These are phyloP conservation scores for Picochlorum sp. DNA, from an alignment of 139 green algal species.

Conservation along the genomic window DNA sequence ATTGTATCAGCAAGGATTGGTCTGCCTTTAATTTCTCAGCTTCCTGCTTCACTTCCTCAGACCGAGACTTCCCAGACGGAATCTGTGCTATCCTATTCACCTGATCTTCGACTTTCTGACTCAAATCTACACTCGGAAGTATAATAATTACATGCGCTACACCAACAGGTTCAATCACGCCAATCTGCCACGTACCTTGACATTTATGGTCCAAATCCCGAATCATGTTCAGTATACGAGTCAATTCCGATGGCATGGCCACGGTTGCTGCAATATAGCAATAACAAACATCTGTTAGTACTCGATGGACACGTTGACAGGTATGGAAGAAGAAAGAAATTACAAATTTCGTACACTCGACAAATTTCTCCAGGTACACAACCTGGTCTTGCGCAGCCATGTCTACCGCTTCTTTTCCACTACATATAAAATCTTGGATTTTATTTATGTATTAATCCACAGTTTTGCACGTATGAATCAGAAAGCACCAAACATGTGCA, in stretches of 20 bases:
- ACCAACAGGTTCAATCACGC: neutral
- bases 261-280: conserved; percentile 26
- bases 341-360: conserved; percentile 43
- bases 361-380: conserved; percentile 63
- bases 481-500: too few relatives aligned
- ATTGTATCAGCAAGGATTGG: conserved; percentile 63
- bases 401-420: too few relatives aligned
- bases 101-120: neutral
- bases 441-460: too few relatives aligned
- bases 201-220: conserved; percentile 57
- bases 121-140: neutral
- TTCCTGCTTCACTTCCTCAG: conserved; percentile 30
- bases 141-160: too few relatives aligned
- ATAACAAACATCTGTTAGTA: neutral
- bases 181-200: conserved; percentile 22
- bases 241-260: conserved; percentile 53
- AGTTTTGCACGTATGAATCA: too few relatives aligned
- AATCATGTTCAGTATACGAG: conserved; percentile 63
- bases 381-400: conserved; percentile 31
- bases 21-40: conserved; percentile 35
- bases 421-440: too few relatives aligned
- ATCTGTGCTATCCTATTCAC: conserved; percentile 17
- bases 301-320: neutral
- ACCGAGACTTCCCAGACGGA: conserved; percentile 29
- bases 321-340: neutral